A percentile compares a stretch with the other conserved stretches of the same genome.
Evolutionary conservation across 768 basidiomycete genomes (phyloP).

Genomic region (Boletus subcaerulescens): DNA sequence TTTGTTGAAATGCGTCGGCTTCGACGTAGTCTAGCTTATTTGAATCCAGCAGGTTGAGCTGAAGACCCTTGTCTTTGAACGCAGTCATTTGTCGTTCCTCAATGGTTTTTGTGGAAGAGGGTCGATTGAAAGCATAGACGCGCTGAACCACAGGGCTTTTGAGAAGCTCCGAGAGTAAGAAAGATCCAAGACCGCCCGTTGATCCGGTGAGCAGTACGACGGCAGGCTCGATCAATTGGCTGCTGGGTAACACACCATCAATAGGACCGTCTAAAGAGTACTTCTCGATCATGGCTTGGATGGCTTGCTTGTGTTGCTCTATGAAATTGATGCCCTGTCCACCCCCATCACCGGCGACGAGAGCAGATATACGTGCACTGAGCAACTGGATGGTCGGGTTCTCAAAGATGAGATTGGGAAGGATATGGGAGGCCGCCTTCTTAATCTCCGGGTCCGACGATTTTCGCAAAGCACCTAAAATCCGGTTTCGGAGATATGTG

Average conservation of each 20-base stretch:
- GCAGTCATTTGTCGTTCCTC: constrained; percentile 29
- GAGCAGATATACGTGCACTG: background rate
- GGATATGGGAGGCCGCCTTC: constrained; percentile 10
- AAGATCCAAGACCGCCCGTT: constrained; percentile 43
- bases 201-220: constrained; percentile 36
- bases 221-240: background rate
- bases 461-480: constrained; percentile 10
- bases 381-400: constrained; percentile 32
- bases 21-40: constrained; percentile 37
- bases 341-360: background rate
- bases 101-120: constrained; percentile 3
- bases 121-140: constrained; percentile 37
- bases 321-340: background rate
- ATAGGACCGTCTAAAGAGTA: constrained; percentile 23
- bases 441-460: background rate
- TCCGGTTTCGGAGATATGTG: constrained; percentile 24
- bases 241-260: background rate
- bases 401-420: constrained; percentile 32
- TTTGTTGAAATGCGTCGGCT: constrained; percentile 31
- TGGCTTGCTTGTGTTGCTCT: background rate
- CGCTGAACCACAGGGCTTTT: constrained; percentile 19
- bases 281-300: constrained; percentile 37
- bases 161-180: constrained; percentile 33
- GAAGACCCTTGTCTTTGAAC: constrained; percentile 38
- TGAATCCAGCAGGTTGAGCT: constrained; percentile 28